Evolutionary conservation across 2,329 filamentous ascomycete species (phyloP).

Genomic region (Diaporthe nobilis): DNA sequence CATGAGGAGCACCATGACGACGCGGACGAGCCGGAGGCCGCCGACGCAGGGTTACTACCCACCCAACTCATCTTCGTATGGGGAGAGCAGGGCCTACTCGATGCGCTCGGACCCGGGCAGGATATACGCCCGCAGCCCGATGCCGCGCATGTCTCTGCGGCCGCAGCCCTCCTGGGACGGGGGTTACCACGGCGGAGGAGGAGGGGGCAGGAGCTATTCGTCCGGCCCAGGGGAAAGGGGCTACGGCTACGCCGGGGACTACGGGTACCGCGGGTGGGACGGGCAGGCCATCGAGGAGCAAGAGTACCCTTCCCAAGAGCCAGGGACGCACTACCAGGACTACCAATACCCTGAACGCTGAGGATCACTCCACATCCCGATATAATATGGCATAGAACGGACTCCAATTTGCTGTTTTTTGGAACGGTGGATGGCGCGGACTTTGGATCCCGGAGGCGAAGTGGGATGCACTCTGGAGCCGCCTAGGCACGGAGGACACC

Average conservation of each 20-base stretch:
- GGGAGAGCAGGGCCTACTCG: slow-evolving; percentile 29
- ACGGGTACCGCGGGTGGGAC: slow-evolving; percentile 31
- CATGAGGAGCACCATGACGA: slow-evolving; percentile 27
- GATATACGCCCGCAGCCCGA: slow-evolving; percentile 20
- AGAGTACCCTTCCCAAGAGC: background rate
- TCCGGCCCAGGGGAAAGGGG: background rate
- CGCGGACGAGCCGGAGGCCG: slow-evolving; percentile 25
- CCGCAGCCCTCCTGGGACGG: slow-evolving; percentile 21
- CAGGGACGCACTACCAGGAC: background rate
- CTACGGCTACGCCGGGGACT: background rate
- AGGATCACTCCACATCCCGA: background rate
- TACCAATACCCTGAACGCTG: slow-evolving; percentile 27
- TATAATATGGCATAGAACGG: background rate
- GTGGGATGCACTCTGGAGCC: background rate
- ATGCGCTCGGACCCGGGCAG: slow-evolving; percentile 28
- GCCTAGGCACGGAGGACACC: background rate
- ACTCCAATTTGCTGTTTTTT: background rate
- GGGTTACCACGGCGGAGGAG: background rate
- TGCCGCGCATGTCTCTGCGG: background rate
- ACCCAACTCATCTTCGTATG: slow-evolving; percentile 3
- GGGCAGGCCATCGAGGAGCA: slow-evolving; percentile 32
- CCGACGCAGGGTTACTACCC: slow-evolving; percentile 7
- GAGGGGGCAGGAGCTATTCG: background rate
- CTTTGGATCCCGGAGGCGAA: background rate
- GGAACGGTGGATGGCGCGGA: background rate